These are phyloP conservation scores for Isabelozyma rhagii DNA, from an alignment of 805 yeast genomes.

Conservation along the genomic window DNA sequence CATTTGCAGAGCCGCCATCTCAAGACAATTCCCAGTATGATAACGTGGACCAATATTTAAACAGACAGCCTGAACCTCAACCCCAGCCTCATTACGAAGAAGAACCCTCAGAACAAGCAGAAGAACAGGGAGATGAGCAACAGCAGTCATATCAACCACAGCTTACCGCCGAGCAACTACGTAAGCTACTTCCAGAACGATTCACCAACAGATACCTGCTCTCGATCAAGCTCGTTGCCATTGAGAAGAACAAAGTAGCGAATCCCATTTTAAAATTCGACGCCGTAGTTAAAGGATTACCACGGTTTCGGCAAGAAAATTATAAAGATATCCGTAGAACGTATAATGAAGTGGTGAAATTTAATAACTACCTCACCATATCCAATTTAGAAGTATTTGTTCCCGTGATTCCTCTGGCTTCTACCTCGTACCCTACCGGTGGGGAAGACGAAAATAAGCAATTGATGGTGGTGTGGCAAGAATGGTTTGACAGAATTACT, in stretches of 20 bases:
- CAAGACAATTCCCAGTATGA: neutral
- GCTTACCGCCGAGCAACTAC: constrained; percentile 40
- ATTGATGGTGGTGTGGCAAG: constrained; percentile 61
- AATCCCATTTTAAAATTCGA: constrained; percentile 81
- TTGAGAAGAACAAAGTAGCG: constrained; percentile 71
- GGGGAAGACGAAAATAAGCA: constrained; percentile 74
- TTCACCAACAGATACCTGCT: constrained; percentile 42
- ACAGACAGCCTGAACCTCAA: constrained; percentile 12
- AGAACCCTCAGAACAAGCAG: neutral
- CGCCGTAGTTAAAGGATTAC: constrained; percentile 49
- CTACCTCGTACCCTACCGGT: constrained; percentile 76
- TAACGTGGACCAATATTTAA: neutral
- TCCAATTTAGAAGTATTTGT: constrained; percentile 91
- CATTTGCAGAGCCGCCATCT: constrained; percentile 33
- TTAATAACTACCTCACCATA: constrained; percentile 73
- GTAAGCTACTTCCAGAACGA: constrained; percentile 50
- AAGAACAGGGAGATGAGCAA: neutral
- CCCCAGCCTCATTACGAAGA: constrained; percentile 13
- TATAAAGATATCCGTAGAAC: constrained; percentile 80
- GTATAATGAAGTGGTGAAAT: constrained; percentile 68
- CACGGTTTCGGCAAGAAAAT: constrained; percentile 65
- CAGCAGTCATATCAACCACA: constrained; percentile 14
- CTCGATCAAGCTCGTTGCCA: constrained; percentile 54
- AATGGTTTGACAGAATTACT: constrained; percentile 79
- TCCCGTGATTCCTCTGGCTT: constrained; percentile 77